Percentiles rank a stretch among this genome's conserved stretches.
Conservation (phyloP, 345 rosid species). For the Ceriops tagal region DNA sequence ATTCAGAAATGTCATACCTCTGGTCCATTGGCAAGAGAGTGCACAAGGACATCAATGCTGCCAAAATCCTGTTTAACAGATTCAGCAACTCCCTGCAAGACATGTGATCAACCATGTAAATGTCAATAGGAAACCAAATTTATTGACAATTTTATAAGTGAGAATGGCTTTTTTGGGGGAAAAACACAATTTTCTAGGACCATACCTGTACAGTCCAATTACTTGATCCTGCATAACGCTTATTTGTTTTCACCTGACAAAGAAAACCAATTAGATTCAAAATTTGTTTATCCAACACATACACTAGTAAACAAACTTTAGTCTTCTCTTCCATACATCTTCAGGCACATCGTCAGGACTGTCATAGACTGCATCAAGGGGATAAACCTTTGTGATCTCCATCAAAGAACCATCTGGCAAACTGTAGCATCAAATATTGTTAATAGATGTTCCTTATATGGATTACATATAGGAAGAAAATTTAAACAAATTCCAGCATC, state of each 20-base stretch:
- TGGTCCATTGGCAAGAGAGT: conserved; percentile 94
- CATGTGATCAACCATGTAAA: not conserved
- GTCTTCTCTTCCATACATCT: conserved; percentile 21
- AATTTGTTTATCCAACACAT: conserved; percentile 3
- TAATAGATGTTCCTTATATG: conserved; percentile 7
- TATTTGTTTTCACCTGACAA: conserved; percentile 71
- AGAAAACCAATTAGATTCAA: conserved; percentile 2
- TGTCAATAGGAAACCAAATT: not conserved
- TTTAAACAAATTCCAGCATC: conserved; percentile 25
- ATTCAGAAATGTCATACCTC: conserved; percentile 48
- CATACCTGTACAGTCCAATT: conserved; percentile 97
- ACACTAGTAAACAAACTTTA: not conserved
- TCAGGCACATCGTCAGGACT: conserved; percentile 62
- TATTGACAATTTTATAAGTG: not conserved
- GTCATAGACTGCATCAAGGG: conserved; percentile 90
- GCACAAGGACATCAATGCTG: conserved; percentile 88
- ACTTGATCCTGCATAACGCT: conserved; percentile 83
- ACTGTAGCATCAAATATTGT: conserved; percentile 37
- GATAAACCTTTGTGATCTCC: conserved; percentile 88
- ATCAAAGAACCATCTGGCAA: conserved; percentile 90
- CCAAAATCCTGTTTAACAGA: conserved; percentile 82
- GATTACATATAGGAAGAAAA: conserved; percentile 2
- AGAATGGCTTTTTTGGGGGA: not conserved
- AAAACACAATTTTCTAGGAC: not conserved
- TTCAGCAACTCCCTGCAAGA: conserved; percentile 77